Evolutionary conservation across 1,139 yeast genomes (phyloP).

Genomic region (Nakaseomyces kungkrabaensis): DNA sequence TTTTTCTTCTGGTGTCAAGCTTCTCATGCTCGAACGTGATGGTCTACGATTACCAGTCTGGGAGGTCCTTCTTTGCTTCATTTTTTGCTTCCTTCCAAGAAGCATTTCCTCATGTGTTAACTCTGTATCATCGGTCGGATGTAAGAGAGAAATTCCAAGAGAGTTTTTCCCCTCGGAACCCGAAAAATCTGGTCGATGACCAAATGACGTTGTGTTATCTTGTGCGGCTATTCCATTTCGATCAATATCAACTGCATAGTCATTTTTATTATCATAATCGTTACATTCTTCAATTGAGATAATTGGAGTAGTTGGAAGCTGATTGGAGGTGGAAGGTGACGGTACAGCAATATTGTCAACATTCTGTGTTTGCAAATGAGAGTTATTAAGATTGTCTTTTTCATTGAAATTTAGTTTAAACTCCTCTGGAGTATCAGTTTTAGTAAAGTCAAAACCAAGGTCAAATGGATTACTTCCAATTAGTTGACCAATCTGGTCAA

Average conservation of each 20-base stretch:
- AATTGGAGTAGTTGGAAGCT: conserved; percentile 14
- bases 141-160: not conserved
- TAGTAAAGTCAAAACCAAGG: not conserved
- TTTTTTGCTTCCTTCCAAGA: conserved; percentile 16
- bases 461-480: conserved; percentile 2
- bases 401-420: not conserved
- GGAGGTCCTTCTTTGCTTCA: conserved; percentile 13
- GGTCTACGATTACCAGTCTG: conserved; percentile 14
- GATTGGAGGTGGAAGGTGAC: conserved; percentile 3
- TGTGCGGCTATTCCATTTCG: not conserved
- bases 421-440: conserved; percentile 4
- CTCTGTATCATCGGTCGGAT: conserved; percentile 8
- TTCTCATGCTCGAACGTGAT: conserved; percentile 11
- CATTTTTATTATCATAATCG: conserved; percentile 4
- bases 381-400: not conserved
- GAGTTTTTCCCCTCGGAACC: not conserved
- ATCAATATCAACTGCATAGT: conserved; percentile 2
- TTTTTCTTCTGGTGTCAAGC: conserved; percentile 25
- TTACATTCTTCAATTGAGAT: conserved; percentile 21
- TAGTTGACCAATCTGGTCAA: conserved; percentile 16
- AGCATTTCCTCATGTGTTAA: conserved; percentile 19
- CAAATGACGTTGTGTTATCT: not conserved
- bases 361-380: not conserved
- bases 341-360: conserved; percentile 1
- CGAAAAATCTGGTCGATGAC: not conserved